Evolutionary conservation across 306 rosid genomes (phyloP).

Genomic region (Aeschynomene evenia): DNA sequence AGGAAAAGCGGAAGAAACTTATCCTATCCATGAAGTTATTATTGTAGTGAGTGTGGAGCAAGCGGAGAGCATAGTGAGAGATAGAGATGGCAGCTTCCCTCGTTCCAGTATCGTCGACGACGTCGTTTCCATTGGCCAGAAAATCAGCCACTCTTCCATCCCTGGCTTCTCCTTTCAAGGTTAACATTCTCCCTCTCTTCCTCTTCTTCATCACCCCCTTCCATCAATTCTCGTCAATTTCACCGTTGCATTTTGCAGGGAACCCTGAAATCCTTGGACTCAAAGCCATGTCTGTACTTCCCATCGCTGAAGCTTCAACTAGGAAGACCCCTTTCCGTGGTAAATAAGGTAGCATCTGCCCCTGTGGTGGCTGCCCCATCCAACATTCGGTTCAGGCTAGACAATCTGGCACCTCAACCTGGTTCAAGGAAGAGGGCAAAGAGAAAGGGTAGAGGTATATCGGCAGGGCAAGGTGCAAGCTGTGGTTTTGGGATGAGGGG

Average conservation of each 20-base stretch:
- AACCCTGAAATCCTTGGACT: constrained; percentile 42
- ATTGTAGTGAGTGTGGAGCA: background rate
- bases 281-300: constrained; percentile 30
- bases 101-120: constrained; percentile 39
- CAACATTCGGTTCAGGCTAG: constrained; percentile 64
- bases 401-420: constrained; percentile 88
- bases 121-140: background rate
- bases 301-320: constrained; percentile 37
- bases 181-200: background rate
- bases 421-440: constrained; percentile 88
- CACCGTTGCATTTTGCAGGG: constrained; percentile 46
- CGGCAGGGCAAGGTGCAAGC: constrained; percentile 97
- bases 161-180: constrained; percentile 78
- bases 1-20: background rate
- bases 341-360: constrained; percentile 38
- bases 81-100: constrained; percentile 42
- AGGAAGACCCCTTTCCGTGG: constrained; percentile 33
- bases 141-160: constrained; percentile 16
- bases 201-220: background rate
- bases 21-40: constrained; percentile 36
- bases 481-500: constrained; percentile 99
- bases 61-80: background rate
- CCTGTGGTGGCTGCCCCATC: constrained; percentile 23
- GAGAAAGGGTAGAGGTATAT: constrained; percentile 90
- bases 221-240: background rate